Evolutionary conservation across 352 stramenopile genomes (phyloP), one percentile per base, ranked within the genome.

Genomic region (Phytophthora uliginosa): DNA sequence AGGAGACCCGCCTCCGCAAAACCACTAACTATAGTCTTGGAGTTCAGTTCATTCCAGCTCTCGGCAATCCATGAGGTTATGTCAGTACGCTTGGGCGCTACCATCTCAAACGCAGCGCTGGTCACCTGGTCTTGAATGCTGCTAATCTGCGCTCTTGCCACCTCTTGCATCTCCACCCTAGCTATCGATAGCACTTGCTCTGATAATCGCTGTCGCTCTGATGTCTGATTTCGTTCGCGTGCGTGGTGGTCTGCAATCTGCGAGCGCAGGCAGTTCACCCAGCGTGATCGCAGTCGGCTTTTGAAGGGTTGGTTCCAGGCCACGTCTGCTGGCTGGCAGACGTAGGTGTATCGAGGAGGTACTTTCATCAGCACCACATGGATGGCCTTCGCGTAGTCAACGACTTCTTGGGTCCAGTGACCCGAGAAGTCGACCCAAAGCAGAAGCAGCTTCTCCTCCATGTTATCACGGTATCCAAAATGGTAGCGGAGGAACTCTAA

Each of bases 261-360:
- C 7, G 17, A 1, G 15, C 34, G 31, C 8, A 60, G 31, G 4
- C 33, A 33, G 13, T 60, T 18, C 8, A 50, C 7, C 54, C 54
- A 60, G 54, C 20, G 13, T 8, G 8, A 9, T 9, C 54, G 18
- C 34, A 60, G 54, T 31, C 18, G 6, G n/a, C 33, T 34, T 8
- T 62, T 38, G 15, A 51, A 62, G 8, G 55, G 40, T 8, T 57
- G n/a, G n/a, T 65, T 56, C 42, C 59, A 65, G 2, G 59, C 40
- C 4, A 65, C 31, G 24, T 65, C 45, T 0, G 59, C 59, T n/a
- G 59, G 42, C 17, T 65, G 59, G 7, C 57, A 63, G 12, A 63
- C 57, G 24, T 54, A 63, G 4, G 57, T 55, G 17, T 42, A 63
- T 6, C 40, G 7, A 3, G 58, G 58, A n/a, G 58, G 58, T 4